These are phyloP conservation scores for Saururus chinensis DNA, from an alignment of 164 flowering plant species.

Conservation along the genomic window DNA sequence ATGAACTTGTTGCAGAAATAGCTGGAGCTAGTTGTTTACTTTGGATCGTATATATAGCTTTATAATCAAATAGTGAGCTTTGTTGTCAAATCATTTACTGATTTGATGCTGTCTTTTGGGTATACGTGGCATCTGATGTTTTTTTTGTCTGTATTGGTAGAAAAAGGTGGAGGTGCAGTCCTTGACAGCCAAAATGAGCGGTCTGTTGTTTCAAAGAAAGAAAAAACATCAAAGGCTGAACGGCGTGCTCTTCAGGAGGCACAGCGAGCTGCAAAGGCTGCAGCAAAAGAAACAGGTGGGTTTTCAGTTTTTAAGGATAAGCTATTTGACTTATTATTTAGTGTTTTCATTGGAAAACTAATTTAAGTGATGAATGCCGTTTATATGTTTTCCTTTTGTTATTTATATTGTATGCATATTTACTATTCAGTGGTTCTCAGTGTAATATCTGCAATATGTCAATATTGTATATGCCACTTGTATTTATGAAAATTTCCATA, in stretches of 20 bases:
- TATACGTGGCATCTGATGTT: background rate
- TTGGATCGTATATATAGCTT: background rate
- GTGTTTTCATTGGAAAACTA: background rate
- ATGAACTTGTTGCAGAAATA: no score
- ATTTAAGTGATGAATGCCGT: background rate
- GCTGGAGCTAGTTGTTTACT: no score
- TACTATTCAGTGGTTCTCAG: no score
- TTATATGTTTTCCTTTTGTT: background rate
- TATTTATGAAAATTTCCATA: no score
- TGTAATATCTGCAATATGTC: no score
- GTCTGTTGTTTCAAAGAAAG: constrained; percentile 42
- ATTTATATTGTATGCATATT: no score
- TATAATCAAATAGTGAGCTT: no score
- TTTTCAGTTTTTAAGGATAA: background rate
- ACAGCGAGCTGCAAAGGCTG: constrained; percentile 90
- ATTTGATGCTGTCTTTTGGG: background rate
- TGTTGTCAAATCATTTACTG: background rate
- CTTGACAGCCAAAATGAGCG: constrained; percentile 34
- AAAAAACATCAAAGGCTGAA: constrained; percentile 78
- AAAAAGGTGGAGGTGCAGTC: constrained; percentile 24
- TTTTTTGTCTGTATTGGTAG: constrained; percentile 12
- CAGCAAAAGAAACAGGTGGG: constrained; percentile 41
- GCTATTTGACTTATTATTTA: background rate
- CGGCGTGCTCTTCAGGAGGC: constrained; percentile 92
- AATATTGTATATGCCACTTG: no score